These are phyloP conservation scores for Globisporangium cystogenes DNA, from an alignment of 352 stramenopile genomes.

Conservation along the genomic window DNA sequence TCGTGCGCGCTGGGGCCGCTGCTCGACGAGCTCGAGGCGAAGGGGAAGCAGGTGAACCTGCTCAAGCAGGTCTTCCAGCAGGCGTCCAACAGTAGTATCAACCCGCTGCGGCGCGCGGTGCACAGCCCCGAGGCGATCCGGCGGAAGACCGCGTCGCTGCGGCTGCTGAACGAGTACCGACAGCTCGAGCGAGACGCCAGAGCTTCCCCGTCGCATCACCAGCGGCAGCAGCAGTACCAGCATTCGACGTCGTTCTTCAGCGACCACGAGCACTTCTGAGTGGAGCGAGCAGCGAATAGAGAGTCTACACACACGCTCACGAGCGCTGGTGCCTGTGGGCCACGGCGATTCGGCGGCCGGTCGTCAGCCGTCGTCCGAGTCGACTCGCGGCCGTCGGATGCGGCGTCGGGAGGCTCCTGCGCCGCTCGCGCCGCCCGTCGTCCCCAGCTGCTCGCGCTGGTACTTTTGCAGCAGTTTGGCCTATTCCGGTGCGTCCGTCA, in stretches of 20 bases:
- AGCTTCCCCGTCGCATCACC: constrained; percentile 2
- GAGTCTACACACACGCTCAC: neutral
- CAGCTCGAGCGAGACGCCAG: constrained; percentile 47
- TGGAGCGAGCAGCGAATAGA: neutral
- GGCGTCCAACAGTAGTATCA: constrained; percentile 52
- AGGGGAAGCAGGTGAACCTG: constrained; percentile 61
- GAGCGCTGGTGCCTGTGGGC: neutral
- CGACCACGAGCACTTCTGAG: constrained; percentile 16
- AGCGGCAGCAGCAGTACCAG: neutral
- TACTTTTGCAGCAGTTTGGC: constrained; percentile 50
- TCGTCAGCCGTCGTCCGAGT: constrained; percentile 13
- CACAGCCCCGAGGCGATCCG: constrained; percentile 50
- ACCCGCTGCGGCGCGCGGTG: constrained; percentile 41
- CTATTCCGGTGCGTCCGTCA: constrained; percentile 11
- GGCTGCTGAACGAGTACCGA: constrained; percentile 61
- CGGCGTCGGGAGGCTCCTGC: constrained; percentile 17
- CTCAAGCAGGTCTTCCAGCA: constrained; percentile 61
- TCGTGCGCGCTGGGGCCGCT: constrained; percentile 36
- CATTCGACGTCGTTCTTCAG: constrained; percentile 12
- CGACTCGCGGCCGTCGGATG: constrained; percentile 4
- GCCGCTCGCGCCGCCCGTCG: constrained; percentile 2
- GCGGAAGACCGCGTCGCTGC: constrained; percentile 56
- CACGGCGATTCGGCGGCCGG: neutral
- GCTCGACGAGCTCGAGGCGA: constrained; percentile 56
- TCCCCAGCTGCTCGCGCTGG: constrained; percentile 37